Evolutionary conservation across 805 yeast species (phyloP).

Genomic region (Cyberlindnera mississippiensis): DNA sequence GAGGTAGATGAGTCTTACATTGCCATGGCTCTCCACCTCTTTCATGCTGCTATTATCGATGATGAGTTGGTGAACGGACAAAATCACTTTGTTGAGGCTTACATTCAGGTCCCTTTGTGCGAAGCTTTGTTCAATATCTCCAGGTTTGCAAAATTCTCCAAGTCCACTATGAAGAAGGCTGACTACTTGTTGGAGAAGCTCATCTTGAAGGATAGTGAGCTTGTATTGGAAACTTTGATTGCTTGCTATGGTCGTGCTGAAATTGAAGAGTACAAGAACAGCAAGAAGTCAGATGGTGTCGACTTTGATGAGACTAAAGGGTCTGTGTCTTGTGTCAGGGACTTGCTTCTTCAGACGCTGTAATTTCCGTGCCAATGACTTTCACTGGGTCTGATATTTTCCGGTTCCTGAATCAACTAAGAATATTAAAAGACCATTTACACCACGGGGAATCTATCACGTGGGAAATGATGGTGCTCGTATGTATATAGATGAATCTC

Average conservation of each 20-base stretch:
- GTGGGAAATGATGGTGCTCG: too few relatives aligned
- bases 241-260: slow-evolving; percentile 56
- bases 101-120: slow-evolving; percentile 35
- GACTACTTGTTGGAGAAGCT: slow-evolving; percentile 50
- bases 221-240: slow-evolving; percentile 46
- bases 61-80: slow-evolving; percentile 41
- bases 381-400: slow-evolving; percentile 34
- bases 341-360: slow-evolving; percentile 38
- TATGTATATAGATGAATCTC: too few relatives aligned
- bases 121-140: slow-evolving; percentile 50
- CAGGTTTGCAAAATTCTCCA: slow-evolving; percentile 46
- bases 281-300: slow-evolving; percentile 38
- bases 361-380: slow-evolving; percentile 58
- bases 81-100: slow-evolving; percentile 38
- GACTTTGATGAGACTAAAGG: slow-evolving; percentile 47
- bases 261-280: slow-evolving; percentile 45
- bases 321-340: slow-evolving; percentile 60
- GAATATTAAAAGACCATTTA: slow-evolving; percentile 14
- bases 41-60: slow-evolving; percentile 61
- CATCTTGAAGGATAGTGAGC: slow-evolving; percentile 42
- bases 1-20: slow-evolving; percentile 50
- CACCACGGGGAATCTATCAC: slow-evolving; percentile 24
- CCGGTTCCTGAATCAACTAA: slow-evolving; percentile 16
- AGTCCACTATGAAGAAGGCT: slow-evolving; percentile 48
- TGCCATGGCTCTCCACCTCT: slow-evolving; percentile 58